A percentile compares a stretch with the other conserved stretches of the same genome.
Evolutionary conservation across 2,329 filamentous ascomycete genomes (phyloP).

Genomic region (Fusarium humuli): DNA sequence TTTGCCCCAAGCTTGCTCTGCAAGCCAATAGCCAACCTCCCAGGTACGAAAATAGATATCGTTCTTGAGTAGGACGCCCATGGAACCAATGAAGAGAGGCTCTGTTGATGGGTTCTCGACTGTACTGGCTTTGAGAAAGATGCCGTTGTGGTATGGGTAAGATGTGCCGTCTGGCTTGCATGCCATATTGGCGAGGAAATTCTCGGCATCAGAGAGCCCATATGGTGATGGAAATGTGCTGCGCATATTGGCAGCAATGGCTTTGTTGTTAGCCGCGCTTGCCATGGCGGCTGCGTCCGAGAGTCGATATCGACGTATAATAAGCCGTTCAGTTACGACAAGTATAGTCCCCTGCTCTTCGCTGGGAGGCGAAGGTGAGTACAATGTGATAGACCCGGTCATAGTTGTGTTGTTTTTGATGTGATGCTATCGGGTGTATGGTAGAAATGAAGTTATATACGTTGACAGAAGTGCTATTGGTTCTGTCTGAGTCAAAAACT

Average conservation of each 20-base stretch:
- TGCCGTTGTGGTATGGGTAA: constrained; percentile 50
- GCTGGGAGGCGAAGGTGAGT: constrained; percentile 43
- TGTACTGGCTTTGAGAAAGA: constrained; percentile 50
- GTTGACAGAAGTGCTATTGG: neutral
- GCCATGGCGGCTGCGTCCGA: constrained; percentile 55
- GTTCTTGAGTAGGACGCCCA: constrained; percentile 53
- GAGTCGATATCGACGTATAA: constrained; percentile 55
- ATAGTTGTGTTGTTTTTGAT: constrained; percentile 13
- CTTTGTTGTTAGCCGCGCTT: constrained; percentile 53
- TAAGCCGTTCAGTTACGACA: constrained; percentile 50
- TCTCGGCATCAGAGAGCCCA: constrained; percentile 53
- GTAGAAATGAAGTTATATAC: neutral
- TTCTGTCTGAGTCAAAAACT: neutral
- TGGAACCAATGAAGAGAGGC: constrained; percentile 53
- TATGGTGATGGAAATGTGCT: constrained; percentile 62
- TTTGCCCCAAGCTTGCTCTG: constrained; percentile 57
- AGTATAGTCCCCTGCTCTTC: constrained; percentile 47
- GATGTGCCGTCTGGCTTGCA: constrained; percentile 34
- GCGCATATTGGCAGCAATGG: constrained; percentile 56
- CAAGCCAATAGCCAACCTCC: constrained; percentile 64
- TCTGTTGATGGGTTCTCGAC: constrained; percentile 43
- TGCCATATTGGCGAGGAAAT: constrained; percentile 49
- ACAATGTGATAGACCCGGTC: constrained; percentile 30
- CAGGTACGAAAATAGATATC: constrained; percentile 58
- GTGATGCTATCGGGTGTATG: neutral